A percentile compares a stretch with the other conserved stretches of the same genome.
Evolutionary conservation across 139 green algal species (phyloP).

Genomic region (Chlorella sp.): DNA sequence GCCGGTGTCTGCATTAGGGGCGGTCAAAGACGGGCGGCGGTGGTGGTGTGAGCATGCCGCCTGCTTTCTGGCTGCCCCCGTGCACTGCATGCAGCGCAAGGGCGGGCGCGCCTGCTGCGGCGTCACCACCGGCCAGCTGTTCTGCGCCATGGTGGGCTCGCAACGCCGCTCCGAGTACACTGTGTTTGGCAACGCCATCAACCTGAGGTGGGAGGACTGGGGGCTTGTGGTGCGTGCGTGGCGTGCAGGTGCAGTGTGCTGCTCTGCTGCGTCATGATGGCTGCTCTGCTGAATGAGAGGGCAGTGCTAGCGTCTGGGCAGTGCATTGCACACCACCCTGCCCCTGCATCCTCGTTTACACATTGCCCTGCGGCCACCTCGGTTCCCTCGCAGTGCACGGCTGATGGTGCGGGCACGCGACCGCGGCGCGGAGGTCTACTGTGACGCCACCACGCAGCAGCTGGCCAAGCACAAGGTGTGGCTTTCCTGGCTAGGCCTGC

Average conservation of each 20-base stretch:
- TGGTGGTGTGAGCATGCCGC: no score
- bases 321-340: no score
- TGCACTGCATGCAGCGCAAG: background rate
- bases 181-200: constrained; percentile 89
- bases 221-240: background rate
- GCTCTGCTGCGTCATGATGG: no score
- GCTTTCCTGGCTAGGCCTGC: no score
- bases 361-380: no score
- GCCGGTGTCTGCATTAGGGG: no score
- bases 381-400: constrained; percentile 46
- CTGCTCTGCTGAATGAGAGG: no score
- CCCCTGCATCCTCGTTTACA: no score
- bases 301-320: no score
- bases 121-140: constrained; percentile 83
- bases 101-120: constrained; percentile 52
- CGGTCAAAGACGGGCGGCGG: no score
- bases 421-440: constrained; percentile 63
- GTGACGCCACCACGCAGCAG: constrained; percentile 70
- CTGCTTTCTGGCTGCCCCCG: background rate
- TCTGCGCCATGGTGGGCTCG: constrained; percentile 84
- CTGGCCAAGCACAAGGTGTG: constrained; percentile 26
- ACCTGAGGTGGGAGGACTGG: constrained; percentile 60
- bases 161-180: constrained; percentile 86
- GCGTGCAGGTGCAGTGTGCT: background rate
- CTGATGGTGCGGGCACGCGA: constrained; percentile 69